Base-by-base conservation (phyloP, 2,329 filamentous ascomycete genomes). In the Penicillium glabrum region DNA sequence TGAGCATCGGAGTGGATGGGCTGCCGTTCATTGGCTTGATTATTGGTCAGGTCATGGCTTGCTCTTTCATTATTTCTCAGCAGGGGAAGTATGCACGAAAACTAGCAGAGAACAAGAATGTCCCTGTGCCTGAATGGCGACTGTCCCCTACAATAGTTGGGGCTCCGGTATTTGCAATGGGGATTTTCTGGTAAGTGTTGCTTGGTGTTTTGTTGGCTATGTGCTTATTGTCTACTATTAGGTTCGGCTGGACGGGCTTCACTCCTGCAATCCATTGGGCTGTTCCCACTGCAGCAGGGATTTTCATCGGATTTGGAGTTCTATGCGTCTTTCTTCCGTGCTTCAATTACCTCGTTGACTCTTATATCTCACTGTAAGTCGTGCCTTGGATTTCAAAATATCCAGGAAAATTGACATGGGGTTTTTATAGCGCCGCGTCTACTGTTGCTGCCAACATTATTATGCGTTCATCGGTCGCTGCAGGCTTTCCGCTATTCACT, bases 311-410 rank as follows among this genome's bases (percentile, higher is more conserved):
- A 8, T 69, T 70, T 35, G 70, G 69, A 0, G 50, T 70, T 4
- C 24, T 71, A 3, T 64, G 61, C n/a, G 68, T 71, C 9, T 73
- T 71, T 24, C 53, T 69, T n/a, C 64, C 61, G 2, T 62, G 64
- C 11, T 71, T 72, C 53, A 70, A 66, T 44, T 73, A 76, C 44
- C 46, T 76, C 1, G 63, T 75, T 14, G 73, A 75, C 52, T 60
- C 71, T 0, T 76, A 75, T 54, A 57, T 75, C 5, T 66, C 66
- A 7, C 46, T 75, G 74, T 75, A 57, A 65, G 72, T 62, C 10
- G 11, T 6, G 19, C 2, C 0, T 19, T 44, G 11, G 21, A 16
- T 26, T n/a, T 8, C 27, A 3, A 29, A 0, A 19, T 23, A 21
- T 14, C 2, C 13, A 2, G 1, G n/a, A 14, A 14, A n/a, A 16